A percentile compares a stretch with the other conserved stretches of the same genome.
Conservation (phyloP, 2,329 filamentous ascomycete species). For the Davidsoniella australis region DNA sequence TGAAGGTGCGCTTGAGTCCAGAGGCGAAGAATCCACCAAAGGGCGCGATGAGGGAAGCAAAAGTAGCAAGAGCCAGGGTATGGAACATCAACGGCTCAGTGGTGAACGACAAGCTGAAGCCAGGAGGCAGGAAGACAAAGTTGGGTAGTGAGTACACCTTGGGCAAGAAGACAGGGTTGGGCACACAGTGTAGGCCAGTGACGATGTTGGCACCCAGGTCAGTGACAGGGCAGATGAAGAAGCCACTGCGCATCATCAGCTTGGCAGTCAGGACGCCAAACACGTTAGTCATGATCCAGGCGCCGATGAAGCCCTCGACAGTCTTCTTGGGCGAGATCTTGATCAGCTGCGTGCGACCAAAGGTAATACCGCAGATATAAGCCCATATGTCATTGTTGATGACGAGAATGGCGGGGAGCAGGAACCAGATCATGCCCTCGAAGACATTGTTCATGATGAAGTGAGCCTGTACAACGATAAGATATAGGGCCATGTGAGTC, state of each 20-base stretch:
- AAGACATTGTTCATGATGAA: constrained; percentile 99
- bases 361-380: constrained; percentile 93
- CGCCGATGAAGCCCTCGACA: constrained; percentile 89
- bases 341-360: constrained; percentile 90
- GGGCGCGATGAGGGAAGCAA: constrained; percentile 89
- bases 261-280: constrained; percentile 72
- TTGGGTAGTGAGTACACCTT: constrained; percentile 57
- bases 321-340: constrained; percentile 98
- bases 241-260: constrained; percentile 75
- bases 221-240: constrained; percentile 96
- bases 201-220: constrained; percentile 88
- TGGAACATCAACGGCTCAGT: constrained; percentile 87
- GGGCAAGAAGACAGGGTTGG: constrained; percentile 80
- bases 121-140: constrained; percentile 52
- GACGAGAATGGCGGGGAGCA: constrained; percentile 82
- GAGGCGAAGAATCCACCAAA: constrained; percentile 98
- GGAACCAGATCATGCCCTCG: constrained; percentile 99
- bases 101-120: constrained; percentile 44
- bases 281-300: constrained; percentile 86
- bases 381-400: constrained; percentile 99
- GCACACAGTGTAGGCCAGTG: constrained; percentile 74
- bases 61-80: constrained; percentile 74
- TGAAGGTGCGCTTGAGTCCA: constrained; percentile 93
- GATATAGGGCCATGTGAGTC: constrained; percentile 97
- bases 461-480: constrained; percentile 94